These are phyloP conservation scores for Kokia cookei DNA, from an alignment of 441 rosid species.

Conservation along the genomic window DNA sequence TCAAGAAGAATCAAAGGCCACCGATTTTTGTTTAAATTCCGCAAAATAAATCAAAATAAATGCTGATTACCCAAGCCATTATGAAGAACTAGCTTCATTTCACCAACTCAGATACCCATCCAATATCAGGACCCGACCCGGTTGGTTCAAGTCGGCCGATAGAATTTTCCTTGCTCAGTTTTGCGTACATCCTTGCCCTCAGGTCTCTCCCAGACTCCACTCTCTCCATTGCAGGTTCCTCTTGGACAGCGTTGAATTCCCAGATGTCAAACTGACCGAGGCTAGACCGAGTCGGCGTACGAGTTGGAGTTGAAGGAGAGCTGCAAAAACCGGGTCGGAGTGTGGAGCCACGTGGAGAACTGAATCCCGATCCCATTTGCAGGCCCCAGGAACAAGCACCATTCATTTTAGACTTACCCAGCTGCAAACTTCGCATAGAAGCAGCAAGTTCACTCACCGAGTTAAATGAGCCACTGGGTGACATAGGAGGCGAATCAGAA, in stretches of 20 bases:
- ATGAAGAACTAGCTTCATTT: constrained; percentile 2
- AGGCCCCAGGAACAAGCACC: constrained; percentile 19
- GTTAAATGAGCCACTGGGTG: constrained; percentile 27
- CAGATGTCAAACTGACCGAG: constrained; percentile 13
- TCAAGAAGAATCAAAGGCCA: constrained; percentile 18
- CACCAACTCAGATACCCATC: constrained; percentile 31
- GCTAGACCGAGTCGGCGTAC: constrained; percentile 5
- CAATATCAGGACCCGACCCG: constrained; percentile 24
- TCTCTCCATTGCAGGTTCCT: constrained; percentile 43
- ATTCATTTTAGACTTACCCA: constrained; percentile 19
- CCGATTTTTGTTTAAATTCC: constrained; percentile 1
- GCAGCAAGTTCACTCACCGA: constrained; percentile 23
- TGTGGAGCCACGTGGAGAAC: constrained; percentile 31
- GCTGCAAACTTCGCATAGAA: constrained; percentile 31
- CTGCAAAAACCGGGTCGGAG: constrained; percentile 15
- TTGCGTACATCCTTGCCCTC: constrained; percentile 43
- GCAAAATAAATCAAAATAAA: background rate
- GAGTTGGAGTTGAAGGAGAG: constrained; percentile 25
- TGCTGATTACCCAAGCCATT: background rate
- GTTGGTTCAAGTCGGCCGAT: constrained; percentile 12
- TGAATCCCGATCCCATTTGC: constrained; percentile 29
- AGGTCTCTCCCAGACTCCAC: constrained; percentile 57
- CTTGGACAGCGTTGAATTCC: constrained; percentile 16
- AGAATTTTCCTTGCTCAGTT: constrained; percentile 44
- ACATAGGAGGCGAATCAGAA: constrained; percentile 45